Conservation (phyloP, 1,284 basidiomycete genomes). For the Laetiporus sulphureus region DNA sequence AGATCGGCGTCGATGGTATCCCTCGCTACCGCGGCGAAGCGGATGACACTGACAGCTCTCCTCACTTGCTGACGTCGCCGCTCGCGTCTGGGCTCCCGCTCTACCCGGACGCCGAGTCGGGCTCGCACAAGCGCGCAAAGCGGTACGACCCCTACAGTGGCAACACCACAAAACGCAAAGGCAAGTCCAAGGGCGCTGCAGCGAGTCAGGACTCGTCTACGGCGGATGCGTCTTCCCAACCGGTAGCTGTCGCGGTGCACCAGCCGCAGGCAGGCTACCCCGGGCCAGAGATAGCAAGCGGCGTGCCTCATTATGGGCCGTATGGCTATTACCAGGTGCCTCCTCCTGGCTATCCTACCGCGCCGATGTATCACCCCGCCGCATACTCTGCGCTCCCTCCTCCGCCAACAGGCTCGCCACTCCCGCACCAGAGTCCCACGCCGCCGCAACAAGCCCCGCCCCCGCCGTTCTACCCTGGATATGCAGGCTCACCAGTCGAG, state of each 20-base stretch:
- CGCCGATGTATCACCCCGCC: slow-evolving; percentile 18
- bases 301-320: slow-evolving; percentile 13
- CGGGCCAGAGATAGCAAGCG: slow-evolving; percentile 11
- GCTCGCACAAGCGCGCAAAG: slow-evolving; percentile 36
- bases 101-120: slow-evolving; percentile 33
- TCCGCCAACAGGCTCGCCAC: slow-evolving; percentile 16
- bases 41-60: slow-evolving; percentile 52
- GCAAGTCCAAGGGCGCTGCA: slow-evolving; percentile 23
- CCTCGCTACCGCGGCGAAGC: slow-evolving; percentile 78
- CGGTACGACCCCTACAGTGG: slow-evolving; percentile 47
- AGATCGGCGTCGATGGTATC: slow-evolving; percentile 76
- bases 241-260: slow-evolving; percentile 15
- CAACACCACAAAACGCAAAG: slow-evolving; percentile 21
- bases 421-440: slow-evolving; percentile 19
- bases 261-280: slow-evolving; percentile 17
- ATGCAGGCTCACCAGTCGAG: slow-evolving; percentile 12
- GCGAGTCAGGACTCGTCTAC: slow-evolving; percentile 17
- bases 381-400: slow-evolving; percentile 18
- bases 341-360: slow-evolving; percentile 9
- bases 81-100: slow-evolving; percentile 47
- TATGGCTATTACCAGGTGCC: slow-evolving; percentile 21
- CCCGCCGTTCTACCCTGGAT: slow-evolving; percentile 11
- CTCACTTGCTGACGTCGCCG: slow-evolving; percentile 40
- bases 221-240: slow-evolving; percentile 15
- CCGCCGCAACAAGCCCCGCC: slow-evolving; percentile 17